These are phyloP conservation scores for Coemansia sp. DNA, from an alignment of 192 early-diverging fungal species.

Conservation along the genomic window DNA sequence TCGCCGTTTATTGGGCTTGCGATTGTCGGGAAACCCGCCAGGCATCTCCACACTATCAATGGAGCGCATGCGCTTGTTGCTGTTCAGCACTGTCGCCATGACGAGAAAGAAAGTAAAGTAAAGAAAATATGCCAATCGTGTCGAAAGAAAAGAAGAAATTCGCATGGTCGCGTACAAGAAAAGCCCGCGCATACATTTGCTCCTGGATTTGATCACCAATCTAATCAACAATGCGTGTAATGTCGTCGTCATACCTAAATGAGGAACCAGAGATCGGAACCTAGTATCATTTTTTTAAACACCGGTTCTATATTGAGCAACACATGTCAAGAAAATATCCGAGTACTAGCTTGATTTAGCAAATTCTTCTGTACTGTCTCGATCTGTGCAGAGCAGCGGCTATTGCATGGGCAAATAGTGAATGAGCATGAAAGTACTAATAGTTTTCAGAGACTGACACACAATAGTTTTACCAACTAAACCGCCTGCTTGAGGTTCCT, in stretches of 20 bases:
- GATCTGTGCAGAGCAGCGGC: no score
- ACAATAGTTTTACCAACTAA: background rate
- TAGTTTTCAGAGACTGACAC: background rate
- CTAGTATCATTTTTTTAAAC: background rate
- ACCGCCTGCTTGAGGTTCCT: conserved; percentile 22
- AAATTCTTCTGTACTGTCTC: no score
- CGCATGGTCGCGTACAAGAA: background rate
- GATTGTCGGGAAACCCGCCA: conserved; percentile 24
- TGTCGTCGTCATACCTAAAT: background rate
- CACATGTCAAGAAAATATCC: no score
- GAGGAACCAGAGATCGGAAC: background rate
- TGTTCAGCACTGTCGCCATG: conserved; percentile 5
- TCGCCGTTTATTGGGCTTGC: conserved; percentile 14
- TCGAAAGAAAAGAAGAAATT: background rate
- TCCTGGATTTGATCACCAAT: background rate
- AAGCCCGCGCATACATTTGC: background rate
- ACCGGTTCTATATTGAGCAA: no score
- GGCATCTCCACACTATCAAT: conserved; percentile 27
- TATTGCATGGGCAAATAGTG: no score
- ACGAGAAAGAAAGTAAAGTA: background rate
- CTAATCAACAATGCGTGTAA: background rate
- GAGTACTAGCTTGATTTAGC: no score
- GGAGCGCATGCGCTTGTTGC: conserved; percentile 27
- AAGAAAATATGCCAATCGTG: background rate
- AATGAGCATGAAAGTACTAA: background rate